Evolutionary conservation across 352 stramenopile genomes (phyloP).

Genomic region (Thalassiosira livingstoniorum): DNA sequence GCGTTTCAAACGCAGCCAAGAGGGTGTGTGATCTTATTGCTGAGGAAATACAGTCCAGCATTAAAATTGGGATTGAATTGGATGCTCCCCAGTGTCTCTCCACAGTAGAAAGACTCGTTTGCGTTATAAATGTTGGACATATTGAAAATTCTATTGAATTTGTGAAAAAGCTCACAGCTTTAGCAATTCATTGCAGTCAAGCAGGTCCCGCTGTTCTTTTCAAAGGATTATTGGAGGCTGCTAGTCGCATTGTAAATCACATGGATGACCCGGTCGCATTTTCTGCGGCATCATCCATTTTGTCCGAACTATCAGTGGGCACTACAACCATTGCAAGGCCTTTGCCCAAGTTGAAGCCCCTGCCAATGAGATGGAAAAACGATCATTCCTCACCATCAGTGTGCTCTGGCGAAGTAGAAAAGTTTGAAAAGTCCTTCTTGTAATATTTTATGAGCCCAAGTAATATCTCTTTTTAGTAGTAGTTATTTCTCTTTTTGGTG

Average conservation of each 20-base stretch:
- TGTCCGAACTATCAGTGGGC: not conserved
- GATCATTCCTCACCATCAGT: constrained; percentile 14
- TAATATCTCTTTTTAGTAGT: too few relatives aligned
- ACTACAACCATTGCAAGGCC: not conserved
- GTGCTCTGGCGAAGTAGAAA: constrained; percentile 41
- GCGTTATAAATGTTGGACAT: constrained; percentile 42
- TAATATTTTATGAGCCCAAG: too few relatives aligned
- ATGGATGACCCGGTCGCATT: constrained; percentile 47
- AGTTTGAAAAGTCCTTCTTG: constrained; percentile 50
- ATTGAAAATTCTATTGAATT: constrained; percentile 32
- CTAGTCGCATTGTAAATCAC: constrained; percentile 45
- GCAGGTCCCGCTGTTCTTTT: constrained; percentile 19
- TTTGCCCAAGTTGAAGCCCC: not conserved
- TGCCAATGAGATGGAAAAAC: not conserved
- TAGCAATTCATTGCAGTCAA: constrained; percentile 29
- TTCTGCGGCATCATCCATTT: constrained; percentile 22
- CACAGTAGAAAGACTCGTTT: constrained; percentile 50
- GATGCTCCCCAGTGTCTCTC: constrained; percentile 41
- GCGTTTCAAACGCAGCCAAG: constrained; percentile 37
- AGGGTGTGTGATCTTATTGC: constrained; percentile 46
- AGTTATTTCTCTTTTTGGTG: too few relatives aligned
- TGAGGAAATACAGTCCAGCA: constrained; percentile 39
- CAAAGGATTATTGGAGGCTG: constrained; percentile 36
- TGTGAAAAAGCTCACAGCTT: constrained; percentile 26
- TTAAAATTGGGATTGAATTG: constrained; percentile 40